Evolutionary conservation across 257 asterid genomes (phyloP).

Genomic region (Nicotiana obtusifolia): DNA sequence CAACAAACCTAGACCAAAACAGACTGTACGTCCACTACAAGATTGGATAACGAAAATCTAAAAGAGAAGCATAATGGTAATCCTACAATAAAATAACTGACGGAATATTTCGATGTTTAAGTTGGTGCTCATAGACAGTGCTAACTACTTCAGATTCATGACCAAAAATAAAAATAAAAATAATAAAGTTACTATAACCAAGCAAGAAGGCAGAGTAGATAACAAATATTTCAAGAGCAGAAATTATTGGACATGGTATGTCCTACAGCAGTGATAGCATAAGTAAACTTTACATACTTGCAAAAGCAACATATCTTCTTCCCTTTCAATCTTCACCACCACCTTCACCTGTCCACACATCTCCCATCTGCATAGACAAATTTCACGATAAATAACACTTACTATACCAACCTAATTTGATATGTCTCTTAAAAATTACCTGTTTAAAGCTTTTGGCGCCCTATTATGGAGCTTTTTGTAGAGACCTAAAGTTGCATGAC

Average conservation of each 20-base stretch:
- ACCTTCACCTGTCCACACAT: constrained; percentile 99
- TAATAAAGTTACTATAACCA: background rate
- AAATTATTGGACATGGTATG: background rate
- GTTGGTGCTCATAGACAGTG: too few relatives aligned
- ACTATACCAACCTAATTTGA: background rate
- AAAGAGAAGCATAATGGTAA: too few relatives aligned
- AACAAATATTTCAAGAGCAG: background rate
- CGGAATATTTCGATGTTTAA: too few relatives aligned
- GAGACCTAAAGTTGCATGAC: constrained; percentile 96
- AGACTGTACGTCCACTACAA: background rate
- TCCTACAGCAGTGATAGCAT: background rate
- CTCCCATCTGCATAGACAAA: constrained; percentile 77
- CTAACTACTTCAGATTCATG: too few relatives aligned
- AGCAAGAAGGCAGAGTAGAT: background rate
- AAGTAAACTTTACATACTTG: constrained; percentile 43
- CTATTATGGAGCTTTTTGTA: constrained; percentile 69
- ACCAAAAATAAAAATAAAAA: background rate
- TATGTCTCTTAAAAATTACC: constrained; percentile 34
- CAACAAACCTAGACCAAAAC: background rate
- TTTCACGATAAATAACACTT: background rate
- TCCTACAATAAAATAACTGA: too few relatives aligned
- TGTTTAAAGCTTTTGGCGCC: constrained; percentile 79
- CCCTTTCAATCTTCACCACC: constrained; percentile 85
- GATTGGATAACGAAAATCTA: background rate
- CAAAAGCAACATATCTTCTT: constrained; percentile 75